phyloP scores from a whole-genome alignment of 2,329 filamentous ascomycete genomes.

The Epichloe coenophiala region DNA sequence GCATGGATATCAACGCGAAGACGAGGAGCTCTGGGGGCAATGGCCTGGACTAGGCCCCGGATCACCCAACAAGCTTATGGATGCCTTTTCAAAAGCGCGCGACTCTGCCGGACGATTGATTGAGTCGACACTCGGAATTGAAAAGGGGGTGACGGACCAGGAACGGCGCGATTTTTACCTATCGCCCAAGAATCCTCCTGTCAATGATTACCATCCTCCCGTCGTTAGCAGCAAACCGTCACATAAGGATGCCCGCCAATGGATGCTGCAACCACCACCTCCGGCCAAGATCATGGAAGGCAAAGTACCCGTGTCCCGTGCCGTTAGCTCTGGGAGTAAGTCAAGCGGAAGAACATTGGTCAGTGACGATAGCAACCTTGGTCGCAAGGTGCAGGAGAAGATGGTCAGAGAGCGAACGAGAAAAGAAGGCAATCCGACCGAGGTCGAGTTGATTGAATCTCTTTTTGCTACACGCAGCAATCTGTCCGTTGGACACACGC shows the following conservation, averaged over 20 bases:
- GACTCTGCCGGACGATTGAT: slow-evolving; percentile 40
- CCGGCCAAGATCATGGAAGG: slow-evolving; percentile 83
- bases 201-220: slow-evolving; percentile 78
- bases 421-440: slow-evolving; percentile 27
- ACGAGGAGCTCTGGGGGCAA: slow-evolving; percentile 73
- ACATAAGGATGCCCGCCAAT: slow-evolving; percentile 57
- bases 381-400: slow-evolving; percentile 30
- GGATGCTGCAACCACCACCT: slow-evolving; percentile 93
- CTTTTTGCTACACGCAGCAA: slow-evolving; percentile 22
- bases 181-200: slow-evolving; percentile 50
- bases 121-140: slow-evolving; percentile 37
- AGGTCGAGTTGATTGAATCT: slow-evolving; percentile 30
- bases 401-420: slow-evolving; percentile 32
- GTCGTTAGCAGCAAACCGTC: slow-evolving; percentile 64
- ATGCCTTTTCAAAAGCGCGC: slow-evolving; percentile 45
- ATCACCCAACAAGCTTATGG: slow-evolving; percentile 40
- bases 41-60: slow-evolving; percentile 20
- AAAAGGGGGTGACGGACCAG: slow-evolving; percentile 38
- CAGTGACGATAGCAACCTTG: slow-evolving; percentile 28
- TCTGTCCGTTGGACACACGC: slow-evolving; percentile 18
- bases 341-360: slow-evolving; percentile 31
- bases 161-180: slow-evolving; percentile 48
- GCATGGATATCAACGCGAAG: slow-evolving; percentile 68
- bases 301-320: slow-evolving; percentile 56
- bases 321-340: slow-evolving; percentile 41